Percentiles rank a stretch among this genome's conserved stretches.
Conservation (phyloP, 225 moss, liverwort and hornwort genomes). For the Physcomitrium patens region DNA sequence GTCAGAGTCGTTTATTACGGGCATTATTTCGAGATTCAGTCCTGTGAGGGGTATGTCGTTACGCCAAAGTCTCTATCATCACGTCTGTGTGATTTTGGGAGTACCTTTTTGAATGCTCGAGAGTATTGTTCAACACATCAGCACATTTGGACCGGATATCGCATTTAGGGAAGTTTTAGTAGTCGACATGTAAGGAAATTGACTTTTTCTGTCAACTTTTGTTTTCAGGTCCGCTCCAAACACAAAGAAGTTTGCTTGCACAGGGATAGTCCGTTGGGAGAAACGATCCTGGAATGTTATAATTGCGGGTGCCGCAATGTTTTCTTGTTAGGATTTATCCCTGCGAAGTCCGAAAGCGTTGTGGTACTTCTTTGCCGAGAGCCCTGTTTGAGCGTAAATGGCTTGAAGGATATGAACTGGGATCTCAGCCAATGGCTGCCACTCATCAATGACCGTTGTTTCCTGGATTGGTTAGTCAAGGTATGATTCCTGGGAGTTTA, state of each 20-base stretch:
- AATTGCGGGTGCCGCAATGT: slow-evolving; percentile 71
- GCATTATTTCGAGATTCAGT: too few species aligned
- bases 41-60: too few species aligned
- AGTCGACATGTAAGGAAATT: too few species aligned
- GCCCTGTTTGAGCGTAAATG: slow-evolving; percentile 68
- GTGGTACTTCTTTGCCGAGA: slow-evolving; percentile 70
- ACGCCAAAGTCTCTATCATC: too few species aligned
- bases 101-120: too few species aligned
- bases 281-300: slow-evolving; percentile 93
- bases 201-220: too few species aligned
- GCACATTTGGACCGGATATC: too few species aligned
- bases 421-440: slow-evolving; percentile 89
- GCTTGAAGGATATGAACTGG: slow-evolving; percentile 74
- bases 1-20: too few species aligned
- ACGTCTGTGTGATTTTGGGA: too few species aligned
- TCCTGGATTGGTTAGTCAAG: slow-evolving; percentile 69
- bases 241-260: slow-evolving; percentile 93
- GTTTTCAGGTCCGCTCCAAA: slow-evolving; percentile 90
- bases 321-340: slow-evolving; percentile 94
- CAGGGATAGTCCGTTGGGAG: slow-evolving; percentile 68
- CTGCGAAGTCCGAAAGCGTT: slow-evolving; percentile 69
- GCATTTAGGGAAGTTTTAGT: too few species aligned
- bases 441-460: slow-evolving; percentile 71
- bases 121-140: too few species aligned
- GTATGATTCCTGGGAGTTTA: slow-evolving; percentile 27